Evolutionary conservation across 2,329 filamentous ascomycete genomes (phyloP), one percentile per base, ranked within the genome.

Genomic region (Scytalidium lignicola): DNA sequence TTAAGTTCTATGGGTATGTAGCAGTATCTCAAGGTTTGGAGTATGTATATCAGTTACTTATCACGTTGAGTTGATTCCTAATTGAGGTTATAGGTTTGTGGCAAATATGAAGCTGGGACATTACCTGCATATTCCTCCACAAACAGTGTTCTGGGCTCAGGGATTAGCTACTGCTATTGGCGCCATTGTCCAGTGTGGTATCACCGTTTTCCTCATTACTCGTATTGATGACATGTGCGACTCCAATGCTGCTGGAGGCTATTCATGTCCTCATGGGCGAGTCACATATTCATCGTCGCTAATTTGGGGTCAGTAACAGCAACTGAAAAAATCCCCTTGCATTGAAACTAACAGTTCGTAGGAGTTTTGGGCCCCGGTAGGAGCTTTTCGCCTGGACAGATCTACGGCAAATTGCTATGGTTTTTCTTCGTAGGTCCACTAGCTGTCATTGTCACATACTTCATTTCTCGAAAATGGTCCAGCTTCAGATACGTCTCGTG

Each of bases 1-100:
- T 88, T 71, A 88, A 88, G 66, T 85, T 82, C 53, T 88, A 83
- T 59, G 82, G 83, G 44, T 86, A 85, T 62, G 77, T 85, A 48
- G 79, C 74, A 67, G 84, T 85, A 78, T 72, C 39, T 23, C 52
- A 54, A 47, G 52, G 47, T 6, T 47, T 54, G 45, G 70, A 63
- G 52, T 71, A 74, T 47, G 69, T 69, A 2, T 65, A 75, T n/a
- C 41, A 48, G 23, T 26, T n/a, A n/a, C n/a, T n/a, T n/a, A 15
- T 72, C 69, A 37, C 23, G 5, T 26, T 26, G 23, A 26, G 23
- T 6, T 26, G 23, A 10, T 10, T 26, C 23, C 23, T 26, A 26
- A 26, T 26, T 10, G 10, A 26, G 23, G 10, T 26, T 26, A 56
- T 17, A 44, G 47, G 20, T 76, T 75, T 47, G 65, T 67, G 1